Conservation (phyloP, 2,329 filamentous ascomycete genomes). For the Fusarium dlaminii region DNA sequence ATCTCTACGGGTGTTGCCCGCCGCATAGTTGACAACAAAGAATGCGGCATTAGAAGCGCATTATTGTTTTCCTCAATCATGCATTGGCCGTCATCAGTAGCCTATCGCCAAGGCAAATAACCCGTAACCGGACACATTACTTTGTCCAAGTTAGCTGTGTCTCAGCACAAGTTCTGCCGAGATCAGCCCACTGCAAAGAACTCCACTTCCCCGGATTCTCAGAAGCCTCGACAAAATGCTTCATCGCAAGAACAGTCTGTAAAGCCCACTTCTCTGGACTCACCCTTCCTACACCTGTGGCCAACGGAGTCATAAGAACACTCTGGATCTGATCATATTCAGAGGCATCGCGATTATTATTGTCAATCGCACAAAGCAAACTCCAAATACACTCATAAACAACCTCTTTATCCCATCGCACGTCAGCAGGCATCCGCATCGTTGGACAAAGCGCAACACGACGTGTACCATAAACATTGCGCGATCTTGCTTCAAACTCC, state of each 20-base stretch:
- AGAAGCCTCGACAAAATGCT: slow-evolving; percentile 60
- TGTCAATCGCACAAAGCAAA: slow-evolving; percentile 58
- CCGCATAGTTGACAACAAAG: too few relatives aligned
- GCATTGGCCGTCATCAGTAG: too few relatives aligned
- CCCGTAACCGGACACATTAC: too few relatives aligned
- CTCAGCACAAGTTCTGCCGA: slow-evolving; percentile 9
- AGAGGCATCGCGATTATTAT: slow-evolving; percentile 51
- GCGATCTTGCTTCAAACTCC: slow-evolving; percentile 44
- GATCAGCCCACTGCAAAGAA: slow-evolving; percentile 48
- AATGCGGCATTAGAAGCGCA: too few relatives aligned
- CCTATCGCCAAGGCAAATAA: too few relatives aligned
- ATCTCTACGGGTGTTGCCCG: too few relatives aligned
- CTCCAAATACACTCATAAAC: slow-evolving; percentile 65
- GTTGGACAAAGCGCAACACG: slow-evolving; percentile 63
- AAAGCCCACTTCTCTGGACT: slow-evolving; percentile 59
- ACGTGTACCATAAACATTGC: slow-evolving; percentile 53
- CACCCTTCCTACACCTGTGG: slow-evolving; percentile 58
- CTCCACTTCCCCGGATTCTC: slow-evolving; percentile 55
- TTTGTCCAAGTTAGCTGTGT: slow-evolving; percentile 12
- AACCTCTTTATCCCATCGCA: slow-evolving; percentile 61
- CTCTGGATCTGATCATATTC: slow-evolving; percentile 48
- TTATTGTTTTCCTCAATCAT: too few relatives aligned
- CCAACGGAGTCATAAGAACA: slow-evolving; percentile 62
- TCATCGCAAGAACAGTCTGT: slow-evolving; percentile 61
- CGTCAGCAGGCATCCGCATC: slow-evolving; percentile 58